phyloP scores from a whole-genome alignment of 73 alveolate genomes.

The Urostyla sp. region DNA sequence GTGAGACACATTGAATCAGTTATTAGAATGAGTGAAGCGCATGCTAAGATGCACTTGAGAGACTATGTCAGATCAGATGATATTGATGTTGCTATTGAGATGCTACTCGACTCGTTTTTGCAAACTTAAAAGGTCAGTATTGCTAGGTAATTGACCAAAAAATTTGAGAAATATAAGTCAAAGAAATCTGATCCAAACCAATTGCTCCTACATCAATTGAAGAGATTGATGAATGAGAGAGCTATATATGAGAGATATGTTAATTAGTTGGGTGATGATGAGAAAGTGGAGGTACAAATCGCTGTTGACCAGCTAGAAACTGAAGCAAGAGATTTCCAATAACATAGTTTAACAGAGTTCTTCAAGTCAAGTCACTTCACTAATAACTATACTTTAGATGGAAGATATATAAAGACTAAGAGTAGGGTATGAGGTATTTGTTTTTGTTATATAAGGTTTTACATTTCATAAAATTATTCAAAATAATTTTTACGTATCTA shows the following conservation, averaged over 20 bases:
- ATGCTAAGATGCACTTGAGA: constrained; percentile 98
- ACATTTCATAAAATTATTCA: too few species aligned
- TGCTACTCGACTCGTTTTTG: constrained; percentile 95
- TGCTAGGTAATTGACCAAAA: constrained; percentile 90
- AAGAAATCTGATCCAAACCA: constrained; percentile 81
- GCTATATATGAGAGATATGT: constrained; percentile 48
- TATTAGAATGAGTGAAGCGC: constrained; percentile 99
- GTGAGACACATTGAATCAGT: constrained; percentile 98
- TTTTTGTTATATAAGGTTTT: too few species aligned
- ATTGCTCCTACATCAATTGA: constrained; percentile 80
- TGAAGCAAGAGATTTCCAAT: constrained; percentile 76
- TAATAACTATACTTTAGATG: constrained; percentile 29
- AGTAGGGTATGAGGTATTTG: constrained; percentile 37
- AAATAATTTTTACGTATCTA: too few species aligned
- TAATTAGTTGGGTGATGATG: constrained; percentile 46
- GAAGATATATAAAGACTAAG: constrained; percentile 7
- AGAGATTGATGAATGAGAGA: constrained; percentile 83
- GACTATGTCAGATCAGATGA: constrained; percentile 96
- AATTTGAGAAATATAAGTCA: constrained; percentile 86
- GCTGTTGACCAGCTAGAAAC: constrained; percentile 65
- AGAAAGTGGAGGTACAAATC: constrained; percentile 58
- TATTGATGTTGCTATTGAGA: constrained; percentile 94
- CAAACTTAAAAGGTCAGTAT: constrained; percentile 95
- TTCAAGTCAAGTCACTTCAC: constrained; percentile 26
- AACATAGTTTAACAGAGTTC: constrained; percentile 7